Evolutionary conservation across 345 rosid genomes (phyloP).

Genomic region (Iberis pinnata): DNA sequence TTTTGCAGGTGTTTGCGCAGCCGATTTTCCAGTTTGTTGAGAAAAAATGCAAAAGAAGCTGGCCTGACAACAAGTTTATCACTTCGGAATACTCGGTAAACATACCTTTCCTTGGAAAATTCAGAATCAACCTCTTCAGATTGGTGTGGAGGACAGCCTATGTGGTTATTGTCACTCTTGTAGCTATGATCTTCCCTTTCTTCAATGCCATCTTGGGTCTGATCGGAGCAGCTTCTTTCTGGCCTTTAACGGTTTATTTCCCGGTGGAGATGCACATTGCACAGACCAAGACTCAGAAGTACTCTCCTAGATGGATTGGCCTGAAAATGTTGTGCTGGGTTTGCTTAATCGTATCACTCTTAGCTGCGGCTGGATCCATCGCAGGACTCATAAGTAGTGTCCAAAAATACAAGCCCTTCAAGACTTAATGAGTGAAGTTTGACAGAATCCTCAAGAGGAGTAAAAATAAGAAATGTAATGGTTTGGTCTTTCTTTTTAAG

Average conservation of each 20-base stretch:
- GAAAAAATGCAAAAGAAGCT: constrained; percentile 37
- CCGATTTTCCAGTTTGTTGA: constrained; percentile 71
- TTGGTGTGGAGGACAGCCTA: constrained; percentile 72
- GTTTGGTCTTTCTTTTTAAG: constrained; percentile 14
- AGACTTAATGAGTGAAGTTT: constrained; percentile 30
- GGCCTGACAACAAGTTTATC: constrained; percentile 69
- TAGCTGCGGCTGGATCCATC: constrained; percentile 69
- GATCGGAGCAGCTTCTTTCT: constrained; percentile 75
- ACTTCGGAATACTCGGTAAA: constrained; percentile 38
- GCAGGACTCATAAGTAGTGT: constrained; percentile 61
- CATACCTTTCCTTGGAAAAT: constrained; percentile 46
- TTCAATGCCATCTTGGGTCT: constrained; percentile 83
- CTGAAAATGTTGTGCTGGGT: constrained; percentile 53
- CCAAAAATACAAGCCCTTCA: constrained; percentile 68
- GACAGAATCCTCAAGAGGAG: background rate
- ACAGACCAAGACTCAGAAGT: constrained; percentile 43
- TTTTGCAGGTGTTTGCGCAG: constrained; percentile 66
- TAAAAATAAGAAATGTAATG: background rate
- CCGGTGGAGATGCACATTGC: constrained; percentile 87
- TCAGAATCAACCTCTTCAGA: constrained; percentile 49
- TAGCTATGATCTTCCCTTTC: constrained; percentile 90
- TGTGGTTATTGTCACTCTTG: constrained; percentile 51
- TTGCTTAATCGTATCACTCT: constrained; percentile 57
- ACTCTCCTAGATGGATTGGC: constrained; percentile 62
- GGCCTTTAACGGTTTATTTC: constrained; percentile 88